phyloP scores from a whole-genome alignment of 179 eudicot genomes.

The Heliamphora pulchella region DNA sequence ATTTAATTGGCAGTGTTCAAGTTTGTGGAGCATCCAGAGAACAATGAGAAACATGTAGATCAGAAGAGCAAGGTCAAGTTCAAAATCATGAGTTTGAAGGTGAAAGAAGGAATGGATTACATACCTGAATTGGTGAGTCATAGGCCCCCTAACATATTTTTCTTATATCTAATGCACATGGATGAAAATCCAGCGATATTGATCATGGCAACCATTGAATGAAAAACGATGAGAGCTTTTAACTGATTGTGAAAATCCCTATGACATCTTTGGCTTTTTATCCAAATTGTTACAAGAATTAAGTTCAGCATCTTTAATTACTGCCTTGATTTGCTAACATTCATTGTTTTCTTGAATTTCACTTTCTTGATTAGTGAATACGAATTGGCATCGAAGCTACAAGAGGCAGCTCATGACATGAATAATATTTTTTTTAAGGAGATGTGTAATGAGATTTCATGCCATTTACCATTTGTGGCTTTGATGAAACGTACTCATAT shows the following conservation, averaged over 20 bases:
- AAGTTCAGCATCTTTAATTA: too few relatives aligned
- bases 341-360: too few relatives aligned
- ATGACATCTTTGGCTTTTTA: not conserved
- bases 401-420: not conserved
- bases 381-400: too few relatives aligned
- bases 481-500: too few relatives aligned
- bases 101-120: conserved; percentile 66
- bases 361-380: too few relatives aligned
- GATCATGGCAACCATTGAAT: not conserved
- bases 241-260: not conserved
- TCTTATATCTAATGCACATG: not conserved
- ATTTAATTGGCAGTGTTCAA: conserved; percentile 53
- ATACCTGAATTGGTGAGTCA: conserved; percentile 79
- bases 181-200: not conserved
- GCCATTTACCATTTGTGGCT: too few relatives aligned
- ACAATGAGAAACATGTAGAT: conserved; percentile 55
- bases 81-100: conserved; percentile 83
- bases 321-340: too few relatives aligned
- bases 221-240: not conserved
- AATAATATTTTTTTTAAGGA: not conserved
- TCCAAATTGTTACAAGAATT: not conserved
- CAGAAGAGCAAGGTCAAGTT: conserved; percentile 66
- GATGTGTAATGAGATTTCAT: not conserved
- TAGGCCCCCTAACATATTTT: not conserved
- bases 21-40: conserved; percentile 84